Conservation (phyloP, 768 basidiomycete species). For the Boletus speciosus region DNA sequence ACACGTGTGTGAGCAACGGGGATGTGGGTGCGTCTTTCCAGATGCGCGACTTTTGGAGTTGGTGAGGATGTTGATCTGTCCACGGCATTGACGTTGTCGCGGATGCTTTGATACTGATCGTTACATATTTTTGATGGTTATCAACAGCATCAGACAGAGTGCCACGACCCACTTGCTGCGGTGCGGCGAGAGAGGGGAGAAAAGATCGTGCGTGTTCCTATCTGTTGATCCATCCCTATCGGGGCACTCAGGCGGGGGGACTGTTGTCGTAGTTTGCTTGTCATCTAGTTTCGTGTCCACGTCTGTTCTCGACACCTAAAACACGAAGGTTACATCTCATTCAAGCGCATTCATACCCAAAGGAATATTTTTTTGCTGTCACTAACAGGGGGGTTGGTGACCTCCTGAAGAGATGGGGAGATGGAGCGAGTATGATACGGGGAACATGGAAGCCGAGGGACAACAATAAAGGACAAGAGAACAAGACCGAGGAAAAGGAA, state of each 20-base stretch:
- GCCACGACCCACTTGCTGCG: conserved; percentile 82
- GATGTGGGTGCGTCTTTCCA: conserved; percentile 82
- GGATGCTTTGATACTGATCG: not conserved
- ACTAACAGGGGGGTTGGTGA: conserved; percentile 90
- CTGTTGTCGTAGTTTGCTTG: conserved; percentile 68
- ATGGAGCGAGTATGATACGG: conserved; percentile 76
- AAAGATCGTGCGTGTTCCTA: conserved; percentile 58
- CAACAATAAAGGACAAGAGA: conserved; percentile 13
- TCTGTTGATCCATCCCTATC: conserved; percentile 12
- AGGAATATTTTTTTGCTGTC: conserved; percentile 87
- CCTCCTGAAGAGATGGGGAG: conserved; percentile 75
- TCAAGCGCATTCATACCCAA: conserved; percentile 76
- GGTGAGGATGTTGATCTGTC: conserved; percentile 45
- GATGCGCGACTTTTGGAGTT: conserved; percentile 74
- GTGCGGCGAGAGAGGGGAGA: conserved; percentile 76
- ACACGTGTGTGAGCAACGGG: conserved; percentile 68
- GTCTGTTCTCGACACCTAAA: conserved; percentile 69
- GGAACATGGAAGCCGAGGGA: conserved; percentile 63
- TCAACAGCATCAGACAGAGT: conserved; percentile 75
- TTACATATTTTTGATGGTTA: not conserved
- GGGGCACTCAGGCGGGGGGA: not conserved
- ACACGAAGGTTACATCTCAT: conserved; percentile 78
- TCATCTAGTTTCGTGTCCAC: conserved; percentile 57
- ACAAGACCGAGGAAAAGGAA: conserved; percentile 5
- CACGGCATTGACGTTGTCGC: conserved; percentile 1